Evolutionary conservation across 345 rosid genomes (phyloP), one percentile per base, ranked within the genome.

Genomic region (Camelina neglecta): DNA sequence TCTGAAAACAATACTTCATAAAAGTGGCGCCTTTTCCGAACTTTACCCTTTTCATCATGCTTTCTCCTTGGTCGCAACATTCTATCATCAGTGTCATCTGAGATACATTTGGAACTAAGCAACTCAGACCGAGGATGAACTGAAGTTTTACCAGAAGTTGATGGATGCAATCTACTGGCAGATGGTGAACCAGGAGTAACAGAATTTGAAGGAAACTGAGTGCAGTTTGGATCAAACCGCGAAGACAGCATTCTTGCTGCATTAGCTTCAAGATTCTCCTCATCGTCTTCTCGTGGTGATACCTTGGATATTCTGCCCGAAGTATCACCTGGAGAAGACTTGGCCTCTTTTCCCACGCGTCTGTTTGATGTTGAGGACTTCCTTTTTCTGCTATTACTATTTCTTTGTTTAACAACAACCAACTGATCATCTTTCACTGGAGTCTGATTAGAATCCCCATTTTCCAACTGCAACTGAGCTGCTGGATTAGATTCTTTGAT

Each of bases 161-260:
- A 67, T 50, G 82, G 49, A 44, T 85, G 60, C 44, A 81, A 67
- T 56, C 80, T 80, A 75, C 83, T 75, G 10, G 64, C 59, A 39
- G 90, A 80, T 56, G 85, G 83, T 20, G 81, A 74, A 24, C 69
- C 77, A 39, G 88, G 79, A 18, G 81, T 75, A 69, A 83, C 86
- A 62, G 84, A 76, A 63, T 79, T 88, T 49, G 85, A 83, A 64
- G 88, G 83, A 85, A 87, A 90, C 15, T 88, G 96, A 21, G 96
- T 86, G 79, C 87, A 92, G 78, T 86, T 89, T 13, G 98, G 89
- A 81, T 92, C 90, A 77, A 94, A 94, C 68, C 97, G 89, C 15
- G 96, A 92, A 26, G 96, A 94, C 24, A 94, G 81, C 98, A 94
- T 92, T 84, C 86, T 94, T 42, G 98, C 99, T 31, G 99, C 99